A percentile compares a stretch with the other conserved stretches of the same genome.
These are phyloP conservation scores for Schwanniomyces yamadae DNA, from an alignment of 805 yeast genomes.

Conservation along the genomic window DNA sequence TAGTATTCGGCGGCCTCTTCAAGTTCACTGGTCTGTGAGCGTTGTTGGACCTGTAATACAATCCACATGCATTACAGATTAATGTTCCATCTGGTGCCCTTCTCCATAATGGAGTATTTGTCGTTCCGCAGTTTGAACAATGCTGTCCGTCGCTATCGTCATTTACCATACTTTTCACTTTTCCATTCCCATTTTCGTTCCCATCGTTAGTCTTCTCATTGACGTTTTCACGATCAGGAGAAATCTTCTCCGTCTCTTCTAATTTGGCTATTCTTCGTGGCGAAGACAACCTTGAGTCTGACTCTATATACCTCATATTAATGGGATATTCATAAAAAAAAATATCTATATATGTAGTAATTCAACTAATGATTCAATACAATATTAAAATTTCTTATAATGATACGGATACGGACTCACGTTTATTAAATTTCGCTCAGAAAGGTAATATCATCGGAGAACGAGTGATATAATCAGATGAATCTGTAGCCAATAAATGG, in stretches of 20 bases:
- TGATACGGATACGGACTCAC: too few species aligned
- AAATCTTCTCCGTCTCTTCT: neutral
- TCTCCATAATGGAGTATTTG: conserved; percentile 59
- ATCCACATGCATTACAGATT: conserved; percentile 61
- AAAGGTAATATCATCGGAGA: too few species aligned
- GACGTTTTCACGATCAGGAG: neutral
- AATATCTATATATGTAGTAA: too few species aligned
- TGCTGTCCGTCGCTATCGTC: conserved; percentile 35
- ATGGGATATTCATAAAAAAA: too few species aligned
- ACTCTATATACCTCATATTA: too few species aligned
- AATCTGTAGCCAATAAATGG: too few species aligned
- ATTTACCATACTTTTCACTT: neutral
- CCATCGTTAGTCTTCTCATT: neutral
- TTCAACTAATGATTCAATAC: too few species aligned
- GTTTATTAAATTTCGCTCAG: too few species aligned
- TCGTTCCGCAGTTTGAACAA: conserved; percentile 56
- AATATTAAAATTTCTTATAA: too few species aligned
- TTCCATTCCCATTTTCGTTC: neutral
- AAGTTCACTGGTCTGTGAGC: conserved; percentile 65
- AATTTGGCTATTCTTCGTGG: neutral
- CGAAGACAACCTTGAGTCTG: too few species aligned
- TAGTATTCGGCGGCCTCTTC: conserved; percentile 55
- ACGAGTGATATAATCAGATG: too few species aligned
- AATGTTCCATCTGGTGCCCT: conserved; percentile 56
- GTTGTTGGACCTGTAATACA: conserved; percentile 58